phyloP scores from a whole-genome alignment of 2,329 filamentous ascomycete species.

The Elsinoe batatas region DNA sequence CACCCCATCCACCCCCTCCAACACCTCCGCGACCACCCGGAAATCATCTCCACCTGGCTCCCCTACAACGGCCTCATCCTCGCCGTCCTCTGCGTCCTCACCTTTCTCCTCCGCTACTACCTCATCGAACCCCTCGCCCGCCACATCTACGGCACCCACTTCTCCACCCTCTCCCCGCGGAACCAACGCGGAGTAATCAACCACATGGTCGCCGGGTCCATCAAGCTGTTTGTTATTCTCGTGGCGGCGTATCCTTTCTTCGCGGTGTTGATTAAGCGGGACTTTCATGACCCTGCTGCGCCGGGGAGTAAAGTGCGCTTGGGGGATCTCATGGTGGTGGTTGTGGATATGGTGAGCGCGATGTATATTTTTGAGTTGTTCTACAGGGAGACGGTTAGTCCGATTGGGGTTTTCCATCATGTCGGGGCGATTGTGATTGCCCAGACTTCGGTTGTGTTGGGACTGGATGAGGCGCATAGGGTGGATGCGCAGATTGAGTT shows the following conservation, averaged over 20 bases:
- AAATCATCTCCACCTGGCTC: slow-evolving; percentile 18
- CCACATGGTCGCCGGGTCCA: slow-evolving; percentile 36
- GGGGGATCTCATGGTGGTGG: slow-evolving; percentile 34
- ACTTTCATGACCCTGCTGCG: slow-evolving; percentile 24
- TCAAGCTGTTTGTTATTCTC: slow-evolving; percentile 33
- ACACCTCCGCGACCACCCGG: not conserved
- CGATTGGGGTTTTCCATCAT: slow-evolving; percentile 35
- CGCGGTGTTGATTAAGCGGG: slow-evolving; percentile 27
- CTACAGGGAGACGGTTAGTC: slow-evolving; percentile 33
- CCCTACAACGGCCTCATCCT: slow-evolving; percentile 22
- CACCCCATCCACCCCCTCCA: not conserved
- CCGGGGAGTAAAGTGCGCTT: slow-evolving; percentile 26
- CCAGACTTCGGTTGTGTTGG: slow-evolving; percentile 35
- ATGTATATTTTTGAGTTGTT: slow-evolving; percentile 41
- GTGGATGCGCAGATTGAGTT: slow-evolving; percentile 30
- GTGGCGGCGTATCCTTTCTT: slow-evolving; percentile 35
- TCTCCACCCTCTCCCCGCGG: slow-evolving; percentile 28
- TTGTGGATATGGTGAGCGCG: slow-evolving; percentile 33
- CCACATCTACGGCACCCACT: slow-evolving; percentile 28
- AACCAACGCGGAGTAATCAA: slow-evolving; percentile 36
- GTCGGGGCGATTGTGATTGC: slow-evolving; percentile 34
- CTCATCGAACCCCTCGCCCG: slow-evolving; percentile 28
- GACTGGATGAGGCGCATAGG: slow-evolving; percentile 21
- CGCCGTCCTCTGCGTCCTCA: slow-evolving; percentile 17
- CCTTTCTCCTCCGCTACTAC: slow-evolving; percentile 23